These are phyloP conservation scores for Coccinonectria pachysandricola DNA, from an alignment of 2,329 filamentous ascomycete species.

Conservation along the genomic window DNA sequence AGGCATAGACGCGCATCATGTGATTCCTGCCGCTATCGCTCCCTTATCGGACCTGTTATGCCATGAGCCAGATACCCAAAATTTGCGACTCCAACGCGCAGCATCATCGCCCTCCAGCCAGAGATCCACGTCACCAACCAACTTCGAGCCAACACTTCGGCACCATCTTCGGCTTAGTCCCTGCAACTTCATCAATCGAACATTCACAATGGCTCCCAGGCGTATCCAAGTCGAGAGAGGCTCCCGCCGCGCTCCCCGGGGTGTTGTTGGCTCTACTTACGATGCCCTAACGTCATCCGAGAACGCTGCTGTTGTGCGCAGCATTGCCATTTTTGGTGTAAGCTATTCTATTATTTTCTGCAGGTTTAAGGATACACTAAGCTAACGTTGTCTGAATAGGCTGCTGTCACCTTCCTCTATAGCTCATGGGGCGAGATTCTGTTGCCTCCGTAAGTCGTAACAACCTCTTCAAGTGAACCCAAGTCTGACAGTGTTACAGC, in stretches of 20 bases:
- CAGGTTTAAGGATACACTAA: neutral
- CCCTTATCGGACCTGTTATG: slow-evolving; percentile 6
- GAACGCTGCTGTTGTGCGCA: slow-evolving; percentile 59
- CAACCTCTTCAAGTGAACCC: neutral
- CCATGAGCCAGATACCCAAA: slow-evolving; percentile 14
- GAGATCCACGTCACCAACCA: slow-evolving; percentile 7
- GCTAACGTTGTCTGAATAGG: slow-evolving; percentile 29
- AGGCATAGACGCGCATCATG: slow-evolving; percentile 17
- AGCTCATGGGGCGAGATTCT: slow-evolving; percentile 59
- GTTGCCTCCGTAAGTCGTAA: slow-evolving; percentile 47
- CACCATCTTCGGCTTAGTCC: slow-evolving; percentile 4
- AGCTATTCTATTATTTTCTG: slow-evolving; percentile 20
- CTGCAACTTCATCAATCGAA: no score
- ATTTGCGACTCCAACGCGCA: no score
- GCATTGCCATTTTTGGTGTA: slow-evolving; percentile 59
- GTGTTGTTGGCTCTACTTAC: slow-evolving; percentile 49
- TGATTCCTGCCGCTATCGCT: slow-evolving; percentile 12
- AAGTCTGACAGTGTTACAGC: slow-evolving; percentile 8
- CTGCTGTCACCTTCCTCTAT: slow-evolving; percentile 54
- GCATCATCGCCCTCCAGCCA: no score
- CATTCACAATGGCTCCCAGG: slow-evolving; percentile 51
- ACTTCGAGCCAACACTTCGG: slow-evolving; percentile 2
- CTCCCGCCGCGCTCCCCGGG: slow-evolving; percentile 31
- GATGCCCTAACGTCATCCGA: slow-evolving; percentile 54
- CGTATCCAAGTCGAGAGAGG: slow-evolving; percentile 42